These are phyloP conservation scores for Aegilops longissima DNA, from an alignment of 176 grass and related monocot species.

Conservation along the genomic window DNA sequence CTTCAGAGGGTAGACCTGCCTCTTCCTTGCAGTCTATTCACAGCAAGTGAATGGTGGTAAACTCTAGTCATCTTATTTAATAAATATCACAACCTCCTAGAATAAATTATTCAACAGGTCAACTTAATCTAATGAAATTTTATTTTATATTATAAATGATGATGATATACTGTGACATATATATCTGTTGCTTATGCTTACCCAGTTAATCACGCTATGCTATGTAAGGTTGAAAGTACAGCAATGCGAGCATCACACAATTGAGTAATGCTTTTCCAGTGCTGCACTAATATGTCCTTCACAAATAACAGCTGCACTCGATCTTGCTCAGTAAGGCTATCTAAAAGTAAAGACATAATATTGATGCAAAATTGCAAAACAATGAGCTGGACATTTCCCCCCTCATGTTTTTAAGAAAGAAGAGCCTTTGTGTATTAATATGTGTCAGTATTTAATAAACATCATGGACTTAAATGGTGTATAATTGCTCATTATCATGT, in stretches of 20 bases:
- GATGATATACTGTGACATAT: not conserved
- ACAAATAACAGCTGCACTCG: not conserved
- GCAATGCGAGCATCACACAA: not conserved
- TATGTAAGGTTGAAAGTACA: conserved; percentile 1
- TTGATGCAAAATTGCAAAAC: not conserved
- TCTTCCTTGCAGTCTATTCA: conserved; percentile 10
- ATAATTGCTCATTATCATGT: not conserved
- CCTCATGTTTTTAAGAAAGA: not conserved
- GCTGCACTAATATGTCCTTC: not conserved
- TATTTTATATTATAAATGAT: conserved; percentile 3
- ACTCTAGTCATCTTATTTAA: not conserved
- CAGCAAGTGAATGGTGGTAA: not conserved
- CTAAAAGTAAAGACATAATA: not conserved
- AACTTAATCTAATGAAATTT: not conserved
- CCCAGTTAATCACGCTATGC: not conserved
- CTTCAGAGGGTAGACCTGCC: too few species aligned
- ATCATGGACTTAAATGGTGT: not conserved
- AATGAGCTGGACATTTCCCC: not conserved
- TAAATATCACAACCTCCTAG: not conserved
- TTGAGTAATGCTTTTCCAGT: not conserved
- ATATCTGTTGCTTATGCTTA: not conserved
- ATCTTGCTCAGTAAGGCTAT: not conserved
- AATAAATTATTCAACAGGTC: not conserved
- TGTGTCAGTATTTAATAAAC: not conserved
- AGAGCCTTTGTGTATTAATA: not conserved